Conservation (phyloP, 345 rosid species). For the Linum trigynum region DNA sequence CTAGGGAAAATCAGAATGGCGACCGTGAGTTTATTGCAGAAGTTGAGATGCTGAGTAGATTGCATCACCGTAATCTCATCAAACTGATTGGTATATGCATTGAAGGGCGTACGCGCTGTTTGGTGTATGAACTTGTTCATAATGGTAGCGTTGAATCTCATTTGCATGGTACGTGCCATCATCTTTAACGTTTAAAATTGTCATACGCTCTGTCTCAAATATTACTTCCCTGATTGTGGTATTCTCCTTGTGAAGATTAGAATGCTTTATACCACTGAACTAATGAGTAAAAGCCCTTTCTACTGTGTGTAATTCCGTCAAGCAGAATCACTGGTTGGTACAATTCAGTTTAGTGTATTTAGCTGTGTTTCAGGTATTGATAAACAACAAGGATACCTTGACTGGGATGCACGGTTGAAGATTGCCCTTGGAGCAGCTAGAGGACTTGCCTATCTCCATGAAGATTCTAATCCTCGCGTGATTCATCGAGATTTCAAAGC, state of each 20-base stretch:
- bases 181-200: neutral
- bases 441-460: constrained; percentile 97
- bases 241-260: no score
- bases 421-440: constrained; percentile 99
- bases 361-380: constrained; percentile 40
- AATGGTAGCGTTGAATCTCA: constrained; percentile 99
- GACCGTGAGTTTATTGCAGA: constrained; percentile 94
- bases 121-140: constrained; percentile 84
- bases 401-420: constrained; percentile 94
- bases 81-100: constrained; percentile 92
- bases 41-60: constrained; percentile 97
- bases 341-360: neutral
- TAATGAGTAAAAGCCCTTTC: no score
- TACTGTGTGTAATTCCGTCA: no score
- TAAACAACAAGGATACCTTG: constrained; percentile 64
- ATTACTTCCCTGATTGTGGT: neutral
- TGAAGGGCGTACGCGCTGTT: constrained; percentile 76
- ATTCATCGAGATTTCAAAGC: constrained; percentile 98
- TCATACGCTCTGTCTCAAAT: neutral
- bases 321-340: neutral
- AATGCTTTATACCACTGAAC: no score
- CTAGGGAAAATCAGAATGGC: constrained; percentile 72
- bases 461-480: constrained; percentile 96
- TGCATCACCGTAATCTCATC: constrained; percentile 99
- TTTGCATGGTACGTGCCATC: constrained; percentile 66